A percentile compares a stretch with the other conserved stretches of the same genome.
phyloP scores from a whole-genome alignment of 1,284 basidiomycete genomes.

The Leccinum pallidistipes region DNA sequence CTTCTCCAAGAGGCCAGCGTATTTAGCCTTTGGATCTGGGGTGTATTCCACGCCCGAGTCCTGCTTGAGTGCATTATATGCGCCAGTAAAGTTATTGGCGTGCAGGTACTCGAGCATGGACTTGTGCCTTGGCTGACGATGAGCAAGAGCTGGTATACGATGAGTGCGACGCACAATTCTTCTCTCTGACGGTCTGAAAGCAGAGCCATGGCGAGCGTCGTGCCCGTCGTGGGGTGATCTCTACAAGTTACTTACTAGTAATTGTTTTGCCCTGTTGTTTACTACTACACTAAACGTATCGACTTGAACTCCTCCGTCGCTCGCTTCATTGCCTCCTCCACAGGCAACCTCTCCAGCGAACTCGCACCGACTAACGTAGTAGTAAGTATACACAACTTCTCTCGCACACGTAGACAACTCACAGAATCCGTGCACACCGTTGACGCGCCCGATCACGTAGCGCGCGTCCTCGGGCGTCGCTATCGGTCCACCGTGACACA shows the following conservation, averaged over 20 bases:
- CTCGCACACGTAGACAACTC: conserved; percentile 4
- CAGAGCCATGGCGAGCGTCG: conserved; percentile 40
- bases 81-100: conserved; percentile 59
- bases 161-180: conserved; percentile 63
- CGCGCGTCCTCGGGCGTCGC: conserved; percentile 25
- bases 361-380: conserved; percentile 27
- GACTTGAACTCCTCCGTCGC: conserved; percentile 24
- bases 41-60: conserved; percentile 66
- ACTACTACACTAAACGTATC: conserved; percentile 19
- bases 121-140: conserved; percentile 58
- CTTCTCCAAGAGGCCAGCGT: conserved; percentile 85
- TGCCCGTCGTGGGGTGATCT: conserved; percentile 11
- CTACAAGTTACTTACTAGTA: neutral
- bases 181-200: conserved; percentile 82
- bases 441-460: conserved; percentile 25
- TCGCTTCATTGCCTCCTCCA: conserved; percentile 24
- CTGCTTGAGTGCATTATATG: conserved; percentile 63
- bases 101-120: conserved; percentile 85
- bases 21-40: conserved; percentile 82
- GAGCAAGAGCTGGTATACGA: conserved; percentile 11
- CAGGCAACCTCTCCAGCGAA: conserved; percentile 30
- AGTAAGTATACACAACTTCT: neutral
- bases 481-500: conserved; percentile 33
- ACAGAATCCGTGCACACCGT: conserved; percentile 32
- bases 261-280: conserved; percentile 32